Evolutionary conservation across 1,284 basidiomycete genomes (phyloP), one percentile per base, ranked within the genome.

Genomic region (Mycena citricolor): DNA sequence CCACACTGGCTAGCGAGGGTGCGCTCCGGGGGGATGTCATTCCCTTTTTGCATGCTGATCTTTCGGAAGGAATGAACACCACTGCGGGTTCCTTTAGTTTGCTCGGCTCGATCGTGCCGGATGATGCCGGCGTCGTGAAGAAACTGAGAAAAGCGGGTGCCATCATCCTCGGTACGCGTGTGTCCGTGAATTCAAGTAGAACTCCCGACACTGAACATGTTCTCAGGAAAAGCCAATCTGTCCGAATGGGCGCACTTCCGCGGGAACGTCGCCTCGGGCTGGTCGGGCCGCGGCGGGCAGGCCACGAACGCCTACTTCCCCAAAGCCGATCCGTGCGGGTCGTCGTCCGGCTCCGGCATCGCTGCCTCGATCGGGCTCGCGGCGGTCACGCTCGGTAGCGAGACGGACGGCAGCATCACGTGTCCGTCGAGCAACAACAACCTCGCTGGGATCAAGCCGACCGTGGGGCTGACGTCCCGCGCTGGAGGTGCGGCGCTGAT

Each of bases 381-480:
- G 3, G 69, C 81, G 3, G 76, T 71, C 0, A 65, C 80, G 0
- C 66, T 86, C 1, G 83, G 84, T 0, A 71, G 74, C 1, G 83
- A 86, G 60, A 85, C 83, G 3, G 77, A 81, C 52, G 79, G 81
- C 5, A 81, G 78, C 41, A 82, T 84, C 43, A 70, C 71, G 7
- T 76, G 71, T 29, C 77, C 77, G 5, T 59, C 69, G 1, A 68
- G 70, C 52, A 59, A 71, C 28, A 79, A 78, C 34, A 76, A 82
- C 54, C 34, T 81, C 21, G 74, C 71, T 1, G 81, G 80, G 0
- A 74, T 83, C 30, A 82, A 81, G 54, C 73, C 79, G 0, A 81
- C 77, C 1, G 73, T 83, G 6, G 80, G 81, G 1, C 59, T 82
- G 13, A 81, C 78, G 2, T 81, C 78, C 17, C 68, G 79, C 21